Evolutionary conservation across 2,329 filamentous ascomycete species (phyloP), one percentile per base, ranked within the genome.

Genomic region (Penicillium sp.): DNA sequence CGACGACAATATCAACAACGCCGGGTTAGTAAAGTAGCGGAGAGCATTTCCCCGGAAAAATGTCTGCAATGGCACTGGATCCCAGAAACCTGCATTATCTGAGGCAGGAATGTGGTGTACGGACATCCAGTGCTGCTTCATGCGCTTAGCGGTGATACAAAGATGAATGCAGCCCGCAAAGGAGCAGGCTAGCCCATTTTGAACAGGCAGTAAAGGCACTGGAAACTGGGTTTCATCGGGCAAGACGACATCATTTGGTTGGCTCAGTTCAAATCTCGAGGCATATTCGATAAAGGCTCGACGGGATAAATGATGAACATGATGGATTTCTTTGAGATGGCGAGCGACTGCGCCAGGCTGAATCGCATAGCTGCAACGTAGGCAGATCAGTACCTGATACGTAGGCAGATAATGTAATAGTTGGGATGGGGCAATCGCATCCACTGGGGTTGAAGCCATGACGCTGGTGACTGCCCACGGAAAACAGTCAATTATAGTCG

Each of bases 281-380:
- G 49, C 43, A 16, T 57, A 59, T 36, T 46, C 19, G 30, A 58
- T 44, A 33, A 45, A 59, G n/a, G 50, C 50, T 9, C 50, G 54
- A 14, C 53, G 46, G 0, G 46, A 17, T 35, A 50, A 31, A 14
- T 43, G 58, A 28, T 50, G 45, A 17, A 70, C 51, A 36, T 61
- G 57, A 43, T 69, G 67, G 30, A 69, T 68, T 22, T 70, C 68
- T 36, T 70, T 70, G 19, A 70, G 53, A 51, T 70, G 67, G 9
- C 68, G 64, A n/a, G 44, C 17, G 6, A 70, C 47, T 6, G 62
- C 68, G 3, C 49, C 51, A 10, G 64, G 66, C 45, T 68, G 65
- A 22, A 70, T 59, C 3, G 67, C 67, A 36, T 69, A 67, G n/a
- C 35, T 60, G 47, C 67, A 70, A 14, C 33, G 22, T 9, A 45